A percentile compares a stretch with the other conserved stretches of the same genome.
Evolutionary conservation across 495 filamentous ascomycete species (phyloP).

Genomic region (Aspergillus bertholletiae): DNA sequence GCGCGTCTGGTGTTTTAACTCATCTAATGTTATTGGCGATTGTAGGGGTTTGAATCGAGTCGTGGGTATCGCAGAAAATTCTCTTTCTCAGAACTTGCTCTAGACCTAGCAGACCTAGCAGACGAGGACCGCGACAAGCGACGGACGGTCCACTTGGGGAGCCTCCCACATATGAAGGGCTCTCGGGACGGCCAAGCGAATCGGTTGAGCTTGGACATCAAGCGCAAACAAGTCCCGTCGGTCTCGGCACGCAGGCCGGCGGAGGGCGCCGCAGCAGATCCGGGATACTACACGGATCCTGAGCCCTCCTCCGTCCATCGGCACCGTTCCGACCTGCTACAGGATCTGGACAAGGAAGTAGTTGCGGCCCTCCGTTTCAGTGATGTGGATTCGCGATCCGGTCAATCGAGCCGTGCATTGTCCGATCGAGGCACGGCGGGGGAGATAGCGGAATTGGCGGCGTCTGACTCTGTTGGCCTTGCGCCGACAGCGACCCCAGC

Average conservation of each 20-base stretch:
- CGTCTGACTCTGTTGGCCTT: neutral
- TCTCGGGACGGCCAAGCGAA: neutral
- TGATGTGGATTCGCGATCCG: neutral
- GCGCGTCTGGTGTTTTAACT: conserved; percentile 20
- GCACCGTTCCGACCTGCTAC: neutral
- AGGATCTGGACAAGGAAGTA: neutral
- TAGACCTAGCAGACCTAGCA: conserved; percentile 9
- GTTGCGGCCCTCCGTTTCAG: neutral
- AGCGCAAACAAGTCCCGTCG: conserved; percentile 2
- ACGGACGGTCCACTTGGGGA: conserved; percentile 3
- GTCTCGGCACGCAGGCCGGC: neutral
- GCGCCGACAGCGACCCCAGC: neutral
- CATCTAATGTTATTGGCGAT: conserved; percentile 38
- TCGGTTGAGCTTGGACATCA: conserved; percentile 1
- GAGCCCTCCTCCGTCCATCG: neutral
- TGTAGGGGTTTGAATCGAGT: conserved; percentile 42
- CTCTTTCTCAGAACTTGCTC: conserved; percentile 3
- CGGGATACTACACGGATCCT: neutral
- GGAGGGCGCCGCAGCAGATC: neutral
- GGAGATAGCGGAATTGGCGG: neutral
- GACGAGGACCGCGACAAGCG: neutral
- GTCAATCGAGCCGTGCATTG: neutral
- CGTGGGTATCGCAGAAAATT: conserved; percentile 20
- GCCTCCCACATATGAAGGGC: neutral
- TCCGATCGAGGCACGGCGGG: neutral